Base-by-base conservation (phyloP, 345 rosid genomes). In the Hibiscus syriacus region DNA sequence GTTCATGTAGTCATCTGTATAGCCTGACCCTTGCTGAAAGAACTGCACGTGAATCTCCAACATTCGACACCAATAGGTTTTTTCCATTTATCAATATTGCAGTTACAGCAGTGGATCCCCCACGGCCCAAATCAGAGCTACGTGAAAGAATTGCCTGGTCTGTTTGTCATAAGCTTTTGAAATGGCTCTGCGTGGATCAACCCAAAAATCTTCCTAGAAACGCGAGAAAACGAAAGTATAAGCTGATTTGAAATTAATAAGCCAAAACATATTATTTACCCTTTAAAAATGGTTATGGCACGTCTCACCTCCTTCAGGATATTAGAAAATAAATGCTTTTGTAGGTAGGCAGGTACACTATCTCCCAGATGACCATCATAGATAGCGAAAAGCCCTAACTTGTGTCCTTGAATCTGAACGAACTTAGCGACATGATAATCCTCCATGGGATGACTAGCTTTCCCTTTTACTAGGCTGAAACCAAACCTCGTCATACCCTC, bases 301-400 rank as follows among this genome's bases (percentile, higher is more conserved):
- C 29, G 55, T n/a, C 78, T 22, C 50, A 88, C 94, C 84, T 83
- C 89, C 59, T 88, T 81, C 0, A 88, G 70, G 75, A 88, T 86
- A 69, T 80, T 86, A 8, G 87, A 32, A 69, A 88, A 88, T 72
- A 88, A 77, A 80, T 88, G 76, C 75, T 81, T 83, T 80, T 88
- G 91, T 39, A 88, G 70, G 78, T 82, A 88, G 36, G 90, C 68
- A 65, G 94, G 84, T 29, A 88, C 87, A 65, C 25, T 50, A 74
- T 84, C 80, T 78, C 91, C 94, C 78, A 81, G 78, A 72, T 88
- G 94, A 58, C 94, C 94, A 76, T 88, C 94, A 57, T 77, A 88
- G 67, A 88, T 84, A 55, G 94, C 90, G 52, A 88, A 88, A 36
- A 88, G 78, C 45, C 94, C 94, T 36, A 88, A 72, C 69, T 88